phyloP scores from a whole-genome alignment of 2,329 filamentous ascomycete genomes.

The Coleophoma eucalyptorum region DNA sequence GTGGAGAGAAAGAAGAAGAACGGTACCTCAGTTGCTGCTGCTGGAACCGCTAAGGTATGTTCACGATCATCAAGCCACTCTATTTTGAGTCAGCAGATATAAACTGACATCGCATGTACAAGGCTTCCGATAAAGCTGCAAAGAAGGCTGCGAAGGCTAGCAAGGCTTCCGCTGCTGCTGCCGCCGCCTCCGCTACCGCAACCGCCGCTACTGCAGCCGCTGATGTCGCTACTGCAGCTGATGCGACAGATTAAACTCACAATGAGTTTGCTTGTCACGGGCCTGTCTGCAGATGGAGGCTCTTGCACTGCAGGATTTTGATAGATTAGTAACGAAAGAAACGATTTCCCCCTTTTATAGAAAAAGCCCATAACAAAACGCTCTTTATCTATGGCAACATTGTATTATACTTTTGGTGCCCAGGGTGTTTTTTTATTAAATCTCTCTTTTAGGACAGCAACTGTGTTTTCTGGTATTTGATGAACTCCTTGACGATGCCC shows the following conservation, averaged over 20 bases:
- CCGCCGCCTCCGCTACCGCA: not conserved
- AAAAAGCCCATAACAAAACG: no score
- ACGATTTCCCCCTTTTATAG: no score
- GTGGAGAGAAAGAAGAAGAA: constrained; percentile 6
- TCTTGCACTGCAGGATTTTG: no score
- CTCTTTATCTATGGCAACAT: no score
- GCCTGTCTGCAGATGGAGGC: no score
- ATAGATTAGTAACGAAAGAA: no score
- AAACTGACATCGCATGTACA: not conserved
- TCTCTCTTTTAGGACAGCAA: no score
- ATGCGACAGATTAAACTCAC: not conserved
- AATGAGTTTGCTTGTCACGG: no score
- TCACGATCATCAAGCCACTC: not conserved
- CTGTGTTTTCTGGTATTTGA: no score
- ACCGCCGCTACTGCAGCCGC: not conserved
- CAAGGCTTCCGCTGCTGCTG: not conserved
- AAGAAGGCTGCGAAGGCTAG: not conserved
- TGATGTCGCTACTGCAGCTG: not conserved
- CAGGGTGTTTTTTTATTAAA: no score
- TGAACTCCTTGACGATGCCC: no score
- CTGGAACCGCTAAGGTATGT: not conserved
- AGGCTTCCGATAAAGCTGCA: not conserved
- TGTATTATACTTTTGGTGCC: no score
- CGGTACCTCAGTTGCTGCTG: not conserved
- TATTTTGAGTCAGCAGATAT: not conserved